These are phyloP conservation scores for Fusarium scirpi DNA, from an alignment of 2,329 filamentous ascomycete genomes.

Conservation along the genomic window DNA sequence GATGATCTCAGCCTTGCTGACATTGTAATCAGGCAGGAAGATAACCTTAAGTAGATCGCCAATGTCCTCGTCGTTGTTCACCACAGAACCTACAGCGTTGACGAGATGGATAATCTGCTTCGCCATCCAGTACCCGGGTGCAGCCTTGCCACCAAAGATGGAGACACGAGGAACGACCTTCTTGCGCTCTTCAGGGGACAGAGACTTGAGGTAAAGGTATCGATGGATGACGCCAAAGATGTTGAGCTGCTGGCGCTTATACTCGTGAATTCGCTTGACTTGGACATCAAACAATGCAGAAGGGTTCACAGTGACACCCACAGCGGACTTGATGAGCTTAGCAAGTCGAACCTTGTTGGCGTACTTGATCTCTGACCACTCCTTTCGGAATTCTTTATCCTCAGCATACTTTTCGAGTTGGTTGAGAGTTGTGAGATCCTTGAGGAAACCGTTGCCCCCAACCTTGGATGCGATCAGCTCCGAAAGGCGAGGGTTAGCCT, in stretches of 20 bases:
- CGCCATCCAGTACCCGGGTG: constrained; percentile 99
- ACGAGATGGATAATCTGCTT: constrained; percentile 98
- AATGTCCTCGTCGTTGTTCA: constrained; percentile 93
- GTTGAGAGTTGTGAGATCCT: constrained; percentile 87
- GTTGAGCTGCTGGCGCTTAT: constrained; percentile 99
- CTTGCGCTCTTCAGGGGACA: constrained; percentile 86
- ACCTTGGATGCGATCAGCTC: constrained; percentile 92
- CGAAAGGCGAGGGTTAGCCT: constrained; percentile 93
- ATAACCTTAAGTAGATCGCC: constrained; percentile 96
- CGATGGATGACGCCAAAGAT: constrained; percentile 98
- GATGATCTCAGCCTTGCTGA: constrained; percentile 99
- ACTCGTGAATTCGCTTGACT: constrained; percentile 99
- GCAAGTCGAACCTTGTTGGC: constrained; percentile 95
- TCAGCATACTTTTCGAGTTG: constrained; percentile 86
- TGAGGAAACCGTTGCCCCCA: constrained; percentile 85
- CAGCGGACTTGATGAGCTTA: constrained; percentile 87
- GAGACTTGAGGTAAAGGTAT: constrained; percentile 88
- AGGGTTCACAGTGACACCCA: constrained; percentile 86
- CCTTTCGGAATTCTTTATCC: constrained; percentile 90
- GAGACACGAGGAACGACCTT: constrained; percentile 89
- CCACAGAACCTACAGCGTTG: constrained; percentile 88
- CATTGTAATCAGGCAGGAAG: constrained; percentile 98
- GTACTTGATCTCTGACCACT: constrained; percentile 97
- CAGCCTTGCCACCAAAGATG: constrained; percentile 97
- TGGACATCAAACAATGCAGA: constrained; percentile 93